phyloP scores from a whole-genome alignment of 441 rosid species.

The Croton laevigatus region DNA sequence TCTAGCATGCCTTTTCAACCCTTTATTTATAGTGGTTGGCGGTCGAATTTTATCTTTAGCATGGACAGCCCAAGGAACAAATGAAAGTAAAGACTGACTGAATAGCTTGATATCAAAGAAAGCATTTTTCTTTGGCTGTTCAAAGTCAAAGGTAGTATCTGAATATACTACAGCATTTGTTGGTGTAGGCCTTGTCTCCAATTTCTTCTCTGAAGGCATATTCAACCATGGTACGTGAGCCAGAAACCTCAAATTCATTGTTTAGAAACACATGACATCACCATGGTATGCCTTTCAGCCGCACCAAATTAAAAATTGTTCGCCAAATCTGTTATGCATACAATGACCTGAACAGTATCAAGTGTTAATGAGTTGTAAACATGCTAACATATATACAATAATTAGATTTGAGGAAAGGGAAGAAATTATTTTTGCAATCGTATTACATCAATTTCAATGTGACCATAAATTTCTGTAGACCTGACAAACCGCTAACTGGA shows the following conservation, averaged over 20 bases:
- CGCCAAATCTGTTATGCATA: constrained; percentile 20
- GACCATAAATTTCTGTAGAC: neutral
- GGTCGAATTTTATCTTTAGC: constrained; percentile 24
- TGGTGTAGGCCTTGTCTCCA: constrained; percentile 36
- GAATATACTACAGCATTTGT: constrained; percentile 17
- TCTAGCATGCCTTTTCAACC: constrained; percentile 49
- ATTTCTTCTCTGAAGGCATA: constrained; percentile 32
- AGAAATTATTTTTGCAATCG: neutral
- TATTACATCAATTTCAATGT: neutral
- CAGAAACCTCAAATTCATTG: constrained; percentile 45
- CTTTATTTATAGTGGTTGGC: constrained; percentile 42
- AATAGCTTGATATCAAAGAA: constrained; percentile 42
- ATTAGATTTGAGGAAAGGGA: neutral
- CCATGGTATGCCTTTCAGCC: constrained; percentile 22
- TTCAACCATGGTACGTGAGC: constrained; percentile 38
- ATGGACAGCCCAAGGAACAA: constrained; percentile 47
- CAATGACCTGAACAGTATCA: neutral
- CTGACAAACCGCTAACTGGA: neutral
- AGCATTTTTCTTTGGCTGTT: constrained; percentile 37
- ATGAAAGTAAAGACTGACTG: constrained; percentile 60
- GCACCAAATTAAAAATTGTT: constrained; percentile 4
- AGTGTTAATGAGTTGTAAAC: neutral
- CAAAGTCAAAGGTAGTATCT: constrained; percentile 1
- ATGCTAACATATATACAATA: neutral
- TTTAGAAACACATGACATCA: constrained; percentile 19